A percentile compares a stretch with the other conserved stretches of the same genome.
These are phyloP conservation scores for Torrubiellomyces zombiae DNA, from an alignment of 2,329 filamentous ascomycete genomes.

Conservation along the genomic window DNA sequence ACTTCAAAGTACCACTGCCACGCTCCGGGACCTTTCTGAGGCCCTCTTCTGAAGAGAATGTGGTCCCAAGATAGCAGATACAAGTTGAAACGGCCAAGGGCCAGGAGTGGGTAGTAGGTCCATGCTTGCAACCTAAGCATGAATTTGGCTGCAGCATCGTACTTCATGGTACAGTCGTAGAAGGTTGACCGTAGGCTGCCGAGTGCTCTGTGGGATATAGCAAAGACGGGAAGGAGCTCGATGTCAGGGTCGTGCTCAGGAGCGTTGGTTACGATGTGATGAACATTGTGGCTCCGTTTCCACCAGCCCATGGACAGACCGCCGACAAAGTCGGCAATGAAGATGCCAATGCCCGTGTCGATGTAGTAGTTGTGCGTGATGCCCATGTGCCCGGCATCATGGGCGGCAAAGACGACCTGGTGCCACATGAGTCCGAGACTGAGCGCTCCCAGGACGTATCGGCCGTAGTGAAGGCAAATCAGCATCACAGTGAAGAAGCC, in stretches of 20 bases:
- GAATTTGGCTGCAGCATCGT: slow-evolving; percentile 56
- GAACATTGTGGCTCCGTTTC: slow-evolving; percentile 92
- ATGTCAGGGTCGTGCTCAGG: slow-evolving; percentile 95
- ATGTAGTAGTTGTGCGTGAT: slow-evolving; percentile 81
- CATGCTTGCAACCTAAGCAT: slow-evolving; percentile 61
- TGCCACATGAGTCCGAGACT: slow-evolving; percentile 83
- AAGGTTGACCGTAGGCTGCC: slow-evolving; percentile 60
- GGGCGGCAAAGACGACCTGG: slow-evolving; percentile 81
- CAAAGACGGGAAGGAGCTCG: slow-evolving; percentile 77
- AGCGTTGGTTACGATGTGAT: slow-evolving; percentile 90
- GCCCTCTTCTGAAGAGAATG: slow-evolving; percentile 52
- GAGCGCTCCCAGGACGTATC: slow-evolving; percentile 53
- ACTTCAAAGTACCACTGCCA: slow-evolving; percentile 78
- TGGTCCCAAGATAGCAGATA: slow-evolving; percentile 70
- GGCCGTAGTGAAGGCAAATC: slow-evolving; percentile 41
- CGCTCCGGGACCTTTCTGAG: slow-evolving; percentile 58
- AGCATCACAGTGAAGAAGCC: slow-evolving; percentile 45
- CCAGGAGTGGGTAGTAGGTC: slow-evolving; percentile 67
- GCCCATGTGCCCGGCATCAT: slow-evolving; percentile 94
- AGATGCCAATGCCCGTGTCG: slow-evolving; percentile 74
- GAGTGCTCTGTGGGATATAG: slow-evolving; percentile 68
- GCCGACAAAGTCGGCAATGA: slow-evolving; percentile 78
- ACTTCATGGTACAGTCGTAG: slow-evolving; percentile 66
- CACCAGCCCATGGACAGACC: slow-evolving; percentile 91
- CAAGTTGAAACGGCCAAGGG: slow-evolving; percentile 74